A percentile compares a stretch with the other conserved stretches of the same genome.
phyloP scores from a whole-genome alignment of 1,139 yeast genomes.

The Geotrichum carabidarum region DNA sequence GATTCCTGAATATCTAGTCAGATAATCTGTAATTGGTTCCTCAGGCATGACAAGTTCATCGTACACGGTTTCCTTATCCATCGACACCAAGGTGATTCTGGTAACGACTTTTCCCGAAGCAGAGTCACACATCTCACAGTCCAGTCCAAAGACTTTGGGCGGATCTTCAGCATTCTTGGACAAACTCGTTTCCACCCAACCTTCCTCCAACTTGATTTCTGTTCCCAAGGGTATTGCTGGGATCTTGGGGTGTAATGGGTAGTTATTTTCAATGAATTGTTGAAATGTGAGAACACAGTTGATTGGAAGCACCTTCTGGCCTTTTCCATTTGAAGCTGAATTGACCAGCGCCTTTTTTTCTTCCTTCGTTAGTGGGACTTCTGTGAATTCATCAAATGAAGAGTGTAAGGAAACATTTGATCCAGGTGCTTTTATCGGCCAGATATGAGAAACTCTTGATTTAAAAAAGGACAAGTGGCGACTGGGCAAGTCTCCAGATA shows the following conservation, averaged over 20 bases:
- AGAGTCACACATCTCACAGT: slow-evolving; percentile 87
- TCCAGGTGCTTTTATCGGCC: slow-evolving; percentile 58
- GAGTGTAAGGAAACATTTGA: slow-evolving; percentile 53
- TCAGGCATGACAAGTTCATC: slow-evolving; percentile 77
- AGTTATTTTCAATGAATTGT: slow-evolving; percentile 47
- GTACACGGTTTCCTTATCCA: slow-evolving; percentile 50
- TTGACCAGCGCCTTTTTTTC: slow-evolving; percentile 41
- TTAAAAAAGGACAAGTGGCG: slow-evolving; percentile 41
- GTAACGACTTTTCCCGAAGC: slow-evolving; percentile 62
- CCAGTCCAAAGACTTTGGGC: slow-evolving; percentile 68
- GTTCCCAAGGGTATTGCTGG: slow-evolving; percentile 26
- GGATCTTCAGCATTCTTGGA: slow-evolving; percentile 15
- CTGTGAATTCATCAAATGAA: slow-evolving; percentile 41
- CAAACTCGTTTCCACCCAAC: slow-evolving; percentile 54
- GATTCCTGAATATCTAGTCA: slow-evolving; percentile 82
- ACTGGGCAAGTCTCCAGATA: slow-evolving; percentile 25
- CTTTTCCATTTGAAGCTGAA: slow-evolving; percentile 15
- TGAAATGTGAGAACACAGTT: slow-evolving; percentile 50
- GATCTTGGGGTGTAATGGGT: slow-evolving; percentile 54
- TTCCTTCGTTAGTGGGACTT: slow-evolving; percentile 50
- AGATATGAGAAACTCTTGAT: slow-evolving; percentile 40
- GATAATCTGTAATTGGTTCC: slow-evolving; percentile 67
- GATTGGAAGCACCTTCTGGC: slow-evolving; percentile 39
- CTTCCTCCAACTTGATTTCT: slow-evolving; percentile 26
- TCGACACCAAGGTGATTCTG: slow-evolving; percentile 66